Percentiles rank a stretch among this genome's conserved stretches.
Conservation (phyloP, 108 stramenopile genomes). For the Aureococcus anophagefferens region DNA sequence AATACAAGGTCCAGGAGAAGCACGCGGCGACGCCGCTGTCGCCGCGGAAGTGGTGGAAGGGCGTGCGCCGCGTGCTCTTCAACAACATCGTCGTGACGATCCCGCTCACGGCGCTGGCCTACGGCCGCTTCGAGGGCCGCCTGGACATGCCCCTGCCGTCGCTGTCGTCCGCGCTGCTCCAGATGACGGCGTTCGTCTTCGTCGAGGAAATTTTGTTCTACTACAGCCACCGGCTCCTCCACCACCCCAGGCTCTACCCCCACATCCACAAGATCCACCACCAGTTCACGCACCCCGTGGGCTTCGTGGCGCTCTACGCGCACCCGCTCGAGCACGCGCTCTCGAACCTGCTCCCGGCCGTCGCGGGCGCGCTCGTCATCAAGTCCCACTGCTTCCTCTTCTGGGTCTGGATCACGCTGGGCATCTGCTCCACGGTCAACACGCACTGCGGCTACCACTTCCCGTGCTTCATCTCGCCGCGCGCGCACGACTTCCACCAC, state of each 20-base stretch:
- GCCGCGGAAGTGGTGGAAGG: not conserved
- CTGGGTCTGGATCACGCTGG: constrained; percentile 11
- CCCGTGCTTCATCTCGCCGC: not conserved
- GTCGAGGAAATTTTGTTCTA: constrained; percentile 15
- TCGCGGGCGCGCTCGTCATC: constrained; percentile 4
- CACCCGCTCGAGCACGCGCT: constrained; percentile 21
- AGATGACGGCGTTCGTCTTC: not conserved
- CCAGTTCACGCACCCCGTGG: constrained; percentile 13
- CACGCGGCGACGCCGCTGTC: not conserved
- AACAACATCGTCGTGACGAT: not conserved
- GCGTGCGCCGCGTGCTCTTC: not conserved
- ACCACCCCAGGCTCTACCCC: constrained; percentile 8
- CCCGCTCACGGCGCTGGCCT: not conserved
- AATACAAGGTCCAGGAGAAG: not conserved
- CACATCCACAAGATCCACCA: constrained; percentile 21
- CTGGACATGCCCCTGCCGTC: not conserved
- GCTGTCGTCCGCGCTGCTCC: not conserved
- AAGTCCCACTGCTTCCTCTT: not conserved
- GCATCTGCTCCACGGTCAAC: constrained; percentile 9
- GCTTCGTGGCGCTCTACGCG: constrained; percentile 18
- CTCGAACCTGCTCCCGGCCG: constrained; percentile 11
- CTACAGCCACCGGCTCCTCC: constrained; percentile 12
- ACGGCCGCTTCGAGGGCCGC: not conserved
- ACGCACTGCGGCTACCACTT: constrained; percentile 20
- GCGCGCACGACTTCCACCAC: constrained; percentile 20